A percentile compares a stretch with the other conserved stretches of the same genome.
phyloP scores from a whole-genome alignment of 2,329 filamentous ascomycete genomes.

The Cladophialophora psammophila region DNA sequence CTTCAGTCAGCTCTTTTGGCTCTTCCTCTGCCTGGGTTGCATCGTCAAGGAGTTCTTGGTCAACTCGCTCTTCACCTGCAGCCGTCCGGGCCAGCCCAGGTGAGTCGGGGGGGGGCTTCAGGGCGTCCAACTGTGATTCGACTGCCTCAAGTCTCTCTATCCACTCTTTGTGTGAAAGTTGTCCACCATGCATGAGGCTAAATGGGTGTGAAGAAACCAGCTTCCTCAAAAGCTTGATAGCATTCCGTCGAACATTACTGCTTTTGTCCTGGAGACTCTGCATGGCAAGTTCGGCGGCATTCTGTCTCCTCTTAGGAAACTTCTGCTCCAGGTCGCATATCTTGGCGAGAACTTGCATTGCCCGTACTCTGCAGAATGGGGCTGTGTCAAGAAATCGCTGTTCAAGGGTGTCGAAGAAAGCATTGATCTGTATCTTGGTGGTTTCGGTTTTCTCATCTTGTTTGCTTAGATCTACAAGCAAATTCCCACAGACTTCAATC shows the following conservation, averaged over 20 bases:
- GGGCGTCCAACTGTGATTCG: constrained; percentile 78
- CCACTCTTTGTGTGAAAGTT: constrained; percentile 87
- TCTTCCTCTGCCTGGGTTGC: constrained; percentile 80
- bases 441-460: constrained; percentile 91
- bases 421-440: constrained; percentile 92
- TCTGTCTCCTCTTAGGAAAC: constrained; percentile 89
- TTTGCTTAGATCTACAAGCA: constrained; percentile 88
- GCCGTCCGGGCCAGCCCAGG: constrained; percentile 74
- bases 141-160: constrained; percentile 79
- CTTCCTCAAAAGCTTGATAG: constrained; percentile 87
- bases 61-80: constrained; percentile 72
- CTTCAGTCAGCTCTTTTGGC: constrained; percentile 78
- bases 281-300: constrained; percentile 83
- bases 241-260: constrained; percentile 93
- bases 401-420: constrained; percentile 95
- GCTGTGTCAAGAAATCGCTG: constrained; percentile 96
- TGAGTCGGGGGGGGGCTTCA: constrained; percentile 78
- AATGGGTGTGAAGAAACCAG: constrained; percentile 96
- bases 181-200: constrained; percentile 85
- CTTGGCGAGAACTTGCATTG: constrained; percentile 91
- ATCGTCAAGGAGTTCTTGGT: constrained; percentile 82
- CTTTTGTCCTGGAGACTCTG: constrained; percentile 96
- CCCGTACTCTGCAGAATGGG: constrained; percentile 89
- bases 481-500: constrained; percentile 96
- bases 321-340: constrained; percentile 96